Base-by-base conservation (phyloP, 768 basidiomycete species). In the Mycena polygramma region DNA sequence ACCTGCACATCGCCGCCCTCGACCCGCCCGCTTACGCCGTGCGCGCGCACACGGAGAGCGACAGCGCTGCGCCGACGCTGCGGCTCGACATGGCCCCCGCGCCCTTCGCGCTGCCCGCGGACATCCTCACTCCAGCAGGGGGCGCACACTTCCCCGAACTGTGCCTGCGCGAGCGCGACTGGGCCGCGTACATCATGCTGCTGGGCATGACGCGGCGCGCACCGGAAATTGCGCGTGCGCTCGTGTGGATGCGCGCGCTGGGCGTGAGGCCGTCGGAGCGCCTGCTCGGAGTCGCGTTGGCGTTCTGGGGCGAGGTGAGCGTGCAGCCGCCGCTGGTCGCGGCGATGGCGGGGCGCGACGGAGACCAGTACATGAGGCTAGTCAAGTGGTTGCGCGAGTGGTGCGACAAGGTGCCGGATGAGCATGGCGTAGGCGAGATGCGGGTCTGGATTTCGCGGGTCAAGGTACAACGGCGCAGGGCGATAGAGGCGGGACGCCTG, bases 221-320 rank as follows among this genome's bases (percentile, higher is more conserved):
- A 11, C 75, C 79, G 0, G 92, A 94, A 78, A 90, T 96, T 36
- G 91, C 94, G 0, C 83, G 87, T 15, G 83, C 83, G 15, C 78
- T 96, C 0, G 88, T 87, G 22, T 95, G 95, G 93, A 94, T 94
- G 93, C 85, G 86, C 9, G 83, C 82, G 19, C 73, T 94, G 46
- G 78, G 78, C 0, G 80, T 95, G 14, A 46, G 59, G 51, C 93
- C 94, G 1, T 81, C 83, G n/a, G 78, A 75, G 35, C 79, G 83
- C 48, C 91, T 91, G 19, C 78, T 96, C 15, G 86, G 89, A 2
- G 76, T 89, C 0, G 88, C 89, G 24, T 76, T 96, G 58, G 88
- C 90, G 53, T 87, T 92, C 68, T 94, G 93, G 89, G 85, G 85
- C 8, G 93, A 95, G 75, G 88, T 92, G 37, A 88, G 88, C 70